Base-by-base conservation (phyloP, 2,329 filamentous ascomycete species). In the Xylaria sp. region DNA sequence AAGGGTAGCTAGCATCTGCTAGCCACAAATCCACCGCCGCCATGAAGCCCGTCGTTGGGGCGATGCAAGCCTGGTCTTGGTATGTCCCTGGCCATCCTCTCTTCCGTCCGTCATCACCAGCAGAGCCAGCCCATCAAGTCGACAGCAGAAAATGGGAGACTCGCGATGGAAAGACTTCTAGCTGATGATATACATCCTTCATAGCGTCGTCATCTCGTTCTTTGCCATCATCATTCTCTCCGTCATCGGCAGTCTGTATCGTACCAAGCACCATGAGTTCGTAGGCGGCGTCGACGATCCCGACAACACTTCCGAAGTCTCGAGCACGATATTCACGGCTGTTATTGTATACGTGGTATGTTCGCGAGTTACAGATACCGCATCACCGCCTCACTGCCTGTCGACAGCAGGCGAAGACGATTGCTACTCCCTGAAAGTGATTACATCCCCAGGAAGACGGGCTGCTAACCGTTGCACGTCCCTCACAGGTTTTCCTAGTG, bases 21-120 rank as follows among this genome's bases (percentile, higher is more conserved):
- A 58, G 55, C 64, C 66, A 48, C 57, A 52, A 66, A 52, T 58
- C 68, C 12, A 20, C 34, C 75, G 75, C 81, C 85, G 89, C 78
- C 79, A 98, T 98, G 94, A 98, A 98, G 91, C 94, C 95, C 75
- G 86, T 98, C 80, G 93, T 98, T 76, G 92, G 93, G 79, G 91
- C 94, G 74, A 88, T 94, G 84, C 94, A 97, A 84, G 95, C 94
- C 78, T 98, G 94, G 94, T 93, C 91, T 85, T 97, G 94, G 94
- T 98, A 86, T 79, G 89, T 81, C 68, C 57, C 39, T 37, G 25
- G 23, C 55, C 65, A 46, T 28, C 8, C 52, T 66, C 61, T 52
- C 54, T 46, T 46, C 48, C 25, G 50, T 58, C 54, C 58, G 58
- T 57, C 55, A 28, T 59, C 59, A 34, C 50, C 67, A 65, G 34